Evolutionary conservation across 345 rosid genomes (phyloP).

Genomic region (Moringa oleifera): DNA sequence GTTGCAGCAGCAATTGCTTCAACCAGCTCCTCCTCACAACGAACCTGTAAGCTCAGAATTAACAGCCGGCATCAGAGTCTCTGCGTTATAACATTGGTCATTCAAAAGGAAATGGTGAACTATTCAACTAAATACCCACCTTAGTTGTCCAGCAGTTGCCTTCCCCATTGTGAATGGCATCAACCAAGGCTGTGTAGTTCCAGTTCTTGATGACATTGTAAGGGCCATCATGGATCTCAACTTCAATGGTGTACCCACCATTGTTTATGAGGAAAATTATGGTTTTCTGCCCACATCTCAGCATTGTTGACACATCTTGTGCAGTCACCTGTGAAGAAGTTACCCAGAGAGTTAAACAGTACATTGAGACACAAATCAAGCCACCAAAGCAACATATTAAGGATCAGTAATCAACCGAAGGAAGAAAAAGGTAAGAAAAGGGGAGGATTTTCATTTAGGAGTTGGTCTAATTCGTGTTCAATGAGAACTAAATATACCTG

Average conservation of each 20-base stretch:
- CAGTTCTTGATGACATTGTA: slow-evolving; percentile 86
- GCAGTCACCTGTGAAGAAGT: slow-evolving; percentile 50
- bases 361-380: background rate
- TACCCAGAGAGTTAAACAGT: background rate
- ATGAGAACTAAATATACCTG: slow-evolving; percentile 35
- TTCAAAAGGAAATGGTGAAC: background rate
- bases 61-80: background rate
- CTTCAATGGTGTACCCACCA: slow-evolving; percentile 83
- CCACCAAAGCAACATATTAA: background rate
- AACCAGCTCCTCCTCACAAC: slow-evolving; percentile 55
- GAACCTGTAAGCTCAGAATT: slow-evolving; percentile 32
- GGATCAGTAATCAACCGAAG: background rate
- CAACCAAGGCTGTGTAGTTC: slow-evolving; percentile 72
- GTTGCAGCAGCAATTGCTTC: slow-evolving; percentile 53
- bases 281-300: slow-evolving; percentile 53
- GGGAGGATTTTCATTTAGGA: no score
- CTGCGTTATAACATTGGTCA: background rate
- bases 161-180: slow-evolving; percentile 69
- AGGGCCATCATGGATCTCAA: slow-evolving; percentile 82
- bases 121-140: slow-evolving; percentile 25
- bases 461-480: no score
- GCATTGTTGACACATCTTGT: slow-evolving; percentile 76
- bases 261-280: slow-evolving; percentile 77
- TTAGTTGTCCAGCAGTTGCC: slow-evolving; percentile 84
- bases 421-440: background rate